Evolutionary conservation across 2,329 filamentous ascomycete genomes (phyloP).

Genomic region (Chrysoporthe austroafricana): DNA sequence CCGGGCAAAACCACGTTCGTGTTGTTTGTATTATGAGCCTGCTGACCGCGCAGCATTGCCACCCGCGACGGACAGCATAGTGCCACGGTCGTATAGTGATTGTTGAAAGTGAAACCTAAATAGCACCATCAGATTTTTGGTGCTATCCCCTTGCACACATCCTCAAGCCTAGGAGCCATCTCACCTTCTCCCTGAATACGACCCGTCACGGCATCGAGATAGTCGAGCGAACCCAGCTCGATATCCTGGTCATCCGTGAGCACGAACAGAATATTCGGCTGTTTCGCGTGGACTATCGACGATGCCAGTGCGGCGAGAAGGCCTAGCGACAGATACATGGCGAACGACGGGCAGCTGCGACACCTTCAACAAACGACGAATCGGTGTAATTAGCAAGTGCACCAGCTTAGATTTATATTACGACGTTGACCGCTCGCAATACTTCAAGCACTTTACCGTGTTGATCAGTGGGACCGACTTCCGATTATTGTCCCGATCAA

Average conservation of each 20-base stretch:
- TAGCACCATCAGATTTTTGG: background rate
- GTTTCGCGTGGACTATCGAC: constrained; percentile 25
- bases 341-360: background rate
- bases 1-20: constrained; percentile 61
- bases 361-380: background rate
- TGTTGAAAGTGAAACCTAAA: constrained; percentile 36
- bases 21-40: constrained; percentile 70
- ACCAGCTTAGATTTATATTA: background rate
- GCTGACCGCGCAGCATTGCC: constrained; percentile 62
- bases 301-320: constrained; percentile 22
- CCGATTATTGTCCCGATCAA: background rate
- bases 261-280: constrained; percentile 28
- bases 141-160: background rate
- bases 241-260: constrained; percentile 28
- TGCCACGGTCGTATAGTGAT: constrained; percentile 65
- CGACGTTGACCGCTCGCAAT: background rate
- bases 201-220: constrained; percentile 18
- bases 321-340: constrained; percentile 24
- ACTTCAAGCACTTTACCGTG: background rate
- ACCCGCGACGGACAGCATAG: constrained; percentile 67
- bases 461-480: background rate
- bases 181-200: constrained; percentile 25
- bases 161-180: background rate
- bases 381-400: background rate
- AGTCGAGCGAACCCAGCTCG: constrained; percentile 26